These are phyloP conservation scores for Eudorina sp. DNA, from an alignment of 139 green algal species.

Conservation along the genomic window DNA sequence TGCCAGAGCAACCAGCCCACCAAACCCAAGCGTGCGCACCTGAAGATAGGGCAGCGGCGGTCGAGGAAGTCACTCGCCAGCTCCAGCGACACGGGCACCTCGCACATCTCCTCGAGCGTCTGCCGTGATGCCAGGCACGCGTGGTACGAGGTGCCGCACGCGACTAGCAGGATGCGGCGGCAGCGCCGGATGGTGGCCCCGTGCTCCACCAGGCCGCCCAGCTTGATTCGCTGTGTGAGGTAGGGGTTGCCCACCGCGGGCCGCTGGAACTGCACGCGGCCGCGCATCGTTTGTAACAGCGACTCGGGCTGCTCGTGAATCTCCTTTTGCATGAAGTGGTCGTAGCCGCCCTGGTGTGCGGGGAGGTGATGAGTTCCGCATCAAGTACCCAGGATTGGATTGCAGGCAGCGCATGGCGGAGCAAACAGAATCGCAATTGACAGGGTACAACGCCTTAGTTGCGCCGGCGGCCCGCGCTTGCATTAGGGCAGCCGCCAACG, in stretches of 20 bases:
- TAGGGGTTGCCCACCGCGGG: conserved; percentile 60
- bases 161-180: conserved; percentile 94
- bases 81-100: conserved; percentile 92
- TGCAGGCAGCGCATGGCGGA: too few relatives aligned
- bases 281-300: conserved; percentile 87
- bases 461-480: too few relatives aligned
- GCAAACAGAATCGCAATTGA: too few relatives aligned
- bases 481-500: too few relatives aligned
- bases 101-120: conserved; percentile 72
- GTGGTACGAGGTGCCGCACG: conserved; percentile 94
- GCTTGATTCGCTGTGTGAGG: conserved; percentile 73
- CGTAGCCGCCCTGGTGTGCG: conserved; percentile 68
- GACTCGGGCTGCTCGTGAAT: conserved; percentile 98
- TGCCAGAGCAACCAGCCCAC: too few relatives aligned
- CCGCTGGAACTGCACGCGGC: conserved; percentile 77
- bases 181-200: conserved; percentile 56
- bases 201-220: conserved; percentile 86
- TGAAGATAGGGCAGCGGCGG: conserved; percentile 86
- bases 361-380: too few relatives aligned
- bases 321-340: conserved; percentile 76
- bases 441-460: too few relatives aligned
- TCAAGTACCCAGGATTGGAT: too few relatives aligned
- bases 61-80: conserved; percentile 95
- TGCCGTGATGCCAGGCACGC: conserved; percentile 85
- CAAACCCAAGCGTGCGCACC: too few relatives aligned